Percentiles rank a stretch among this genome's conserved stretches.
Conservation (phyloP, 371 early-diverging fungal genomes). For the Zancudomyces culisetae region DNA sequence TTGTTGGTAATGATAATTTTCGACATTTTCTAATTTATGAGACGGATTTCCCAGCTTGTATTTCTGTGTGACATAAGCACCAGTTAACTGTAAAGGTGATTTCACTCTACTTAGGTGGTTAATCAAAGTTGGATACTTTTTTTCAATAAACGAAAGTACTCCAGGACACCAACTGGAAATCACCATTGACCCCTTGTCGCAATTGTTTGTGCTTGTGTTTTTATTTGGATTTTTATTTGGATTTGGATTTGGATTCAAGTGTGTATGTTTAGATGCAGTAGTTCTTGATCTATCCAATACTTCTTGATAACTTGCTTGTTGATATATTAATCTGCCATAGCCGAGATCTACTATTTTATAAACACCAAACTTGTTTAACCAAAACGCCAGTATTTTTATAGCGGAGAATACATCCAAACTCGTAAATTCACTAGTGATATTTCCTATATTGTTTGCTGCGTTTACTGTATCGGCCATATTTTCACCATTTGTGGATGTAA, state of each 20-base stretch:
- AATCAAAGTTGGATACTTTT: constrained; percentile 72
- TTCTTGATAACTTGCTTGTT: constrained; percentile 60
- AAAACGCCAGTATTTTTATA: too few relatives aligned
- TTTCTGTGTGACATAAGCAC: constrained; percentile 74
- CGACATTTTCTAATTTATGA: not conserved
- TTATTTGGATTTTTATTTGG: not conserved
- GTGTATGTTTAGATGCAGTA: too few relatives aligned
- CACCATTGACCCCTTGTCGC: constrained; percentile 37
- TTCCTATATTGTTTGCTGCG: constrained; percentile 32
- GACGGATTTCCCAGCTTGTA: constrained; percentile 40
- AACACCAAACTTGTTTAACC: constrained; percentile 57
- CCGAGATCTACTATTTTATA: constrained; percentile 72
- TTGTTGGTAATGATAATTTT: not conserved
- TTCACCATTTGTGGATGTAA: constrained; percentile 27
- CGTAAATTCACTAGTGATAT: too few relatives aligned
- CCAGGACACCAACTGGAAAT: constrained; percentile 75
- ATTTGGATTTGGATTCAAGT: too few relatives aligned
- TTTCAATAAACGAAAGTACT: constrained; percentile 98
- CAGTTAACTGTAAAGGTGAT: constrained; percentile 94
- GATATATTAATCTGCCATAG: constrained; percentile 64
- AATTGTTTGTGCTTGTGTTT: too few relatives aligned
- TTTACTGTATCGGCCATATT: too few relatives aligned
- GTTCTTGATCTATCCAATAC: constrained; percentile 18
- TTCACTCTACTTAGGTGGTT: constrained; percentile 67
- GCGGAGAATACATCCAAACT: too few relatives aligned